A percentile compares a stretch with the other conserved stretches of the same genome.
Conservation (phyloP, 208 protist genomes). For the Entamoeba invadens region DNA sequence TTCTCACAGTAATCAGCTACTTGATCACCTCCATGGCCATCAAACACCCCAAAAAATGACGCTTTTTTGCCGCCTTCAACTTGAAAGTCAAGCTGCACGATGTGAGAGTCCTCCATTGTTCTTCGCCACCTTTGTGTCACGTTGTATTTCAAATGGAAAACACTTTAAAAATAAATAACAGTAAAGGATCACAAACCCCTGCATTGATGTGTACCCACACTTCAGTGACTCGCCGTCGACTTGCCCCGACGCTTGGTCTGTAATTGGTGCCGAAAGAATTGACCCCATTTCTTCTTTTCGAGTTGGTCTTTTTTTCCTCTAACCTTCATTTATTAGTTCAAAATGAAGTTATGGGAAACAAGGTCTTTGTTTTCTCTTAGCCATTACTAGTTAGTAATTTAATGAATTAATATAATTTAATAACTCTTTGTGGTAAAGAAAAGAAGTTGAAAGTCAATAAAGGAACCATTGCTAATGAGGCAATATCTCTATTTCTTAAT, state of each 20-base stretch:
- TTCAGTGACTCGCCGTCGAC: neutral
- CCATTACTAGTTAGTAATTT: no score
- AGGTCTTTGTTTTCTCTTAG: no score
- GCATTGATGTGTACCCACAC: neutral
- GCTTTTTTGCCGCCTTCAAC: neutral
- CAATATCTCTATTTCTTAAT: no score
- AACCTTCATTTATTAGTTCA: neutral
- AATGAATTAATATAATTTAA: no score
- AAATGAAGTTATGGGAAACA: no score
- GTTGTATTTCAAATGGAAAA: no score
- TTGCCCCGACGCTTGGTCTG: neutral
- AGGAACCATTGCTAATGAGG: no score
- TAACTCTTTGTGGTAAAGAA: no score
- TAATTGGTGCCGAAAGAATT: neutral
- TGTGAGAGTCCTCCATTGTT: neutral
- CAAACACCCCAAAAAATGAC: neutral
- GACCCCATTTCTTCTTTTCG: neutral
- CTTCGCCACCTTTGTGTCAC: no score
- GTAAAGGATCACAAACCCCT: no score
- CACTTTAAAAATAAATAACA: no score
- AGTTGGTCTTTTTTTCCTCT: neutral
- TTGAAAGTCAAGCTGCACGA: neutral
- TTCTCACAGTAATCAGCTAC: neutral
- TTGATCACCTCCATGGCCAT: neutral
- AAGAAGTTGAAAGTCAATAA: no score